A percentile compares a stretch with the other conserved stretches of the same genome.
Conservation (phyloP, 148 eudicot genomes). For the Oxyria digyna region DNA sequence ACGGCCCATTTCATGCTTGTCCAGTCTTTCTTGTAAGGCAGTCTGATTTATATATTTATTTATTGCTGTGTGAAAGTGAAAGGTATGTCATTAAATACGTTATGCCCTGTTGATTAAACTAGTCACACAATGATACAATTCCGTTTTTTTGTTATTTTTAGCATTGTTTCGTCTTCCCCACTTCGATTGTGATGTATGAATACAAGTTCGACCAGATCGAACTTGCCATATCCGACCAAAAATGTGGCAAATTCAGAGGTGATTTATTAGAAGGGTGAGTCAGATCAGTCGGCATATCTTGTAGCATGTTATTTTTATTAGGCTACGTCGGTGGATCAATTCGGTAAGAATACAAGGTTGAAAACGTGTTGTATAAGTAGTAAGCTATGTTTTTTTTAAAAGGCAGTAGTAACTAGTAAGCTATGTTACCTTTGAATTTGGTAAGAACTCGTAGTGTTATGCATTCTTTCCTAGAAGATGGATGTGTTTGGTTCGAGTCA, state of each 20-base stretch:
- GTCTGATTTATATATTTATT: neutral
- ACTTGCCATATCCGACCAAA: neutral
- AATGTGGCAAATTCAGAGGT: neutral
- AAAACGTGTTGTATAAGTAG: too few species aligned
- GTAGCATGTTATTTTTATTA: neutral
- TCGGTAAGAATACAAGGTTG: too few species aligned
- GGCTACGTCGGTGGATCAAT: too few species aligned
- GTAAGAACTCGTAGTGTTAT: too few species aligned
- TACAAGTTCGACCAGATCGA: neutral
- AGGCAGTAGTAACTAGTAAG: too few species aligned
- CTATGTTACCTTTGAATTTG: too few species aligned
- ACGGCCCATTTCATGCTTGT: neutral
- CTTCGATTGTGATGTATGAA: neutral
- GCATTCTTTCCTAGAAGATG: too few species aligned
- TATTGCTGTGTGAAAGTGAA: too few species aligned
- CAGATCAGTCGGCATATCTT: neutral
- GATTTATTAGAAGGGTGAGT: neutral
- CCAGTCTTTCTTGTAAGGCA: neutral
- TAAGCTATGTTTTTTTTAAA: too few species aligned
- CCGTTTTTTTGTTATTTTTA: neutral
- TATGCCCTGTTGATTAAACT: neutral
- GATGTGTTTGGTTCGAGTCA: too few species aligned
- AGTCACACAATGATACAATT: neutral
- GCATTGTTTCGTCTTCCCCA: neutral
- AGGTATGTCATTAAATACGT: constrained; percentile 4